Percentiles rank a stretch among this genome's conserved stretches.
These are phyloP conservation scores for Crithidia expoeki DNA, from an alignment of 208 protist species.

Conservation along the genomic window DNA sequence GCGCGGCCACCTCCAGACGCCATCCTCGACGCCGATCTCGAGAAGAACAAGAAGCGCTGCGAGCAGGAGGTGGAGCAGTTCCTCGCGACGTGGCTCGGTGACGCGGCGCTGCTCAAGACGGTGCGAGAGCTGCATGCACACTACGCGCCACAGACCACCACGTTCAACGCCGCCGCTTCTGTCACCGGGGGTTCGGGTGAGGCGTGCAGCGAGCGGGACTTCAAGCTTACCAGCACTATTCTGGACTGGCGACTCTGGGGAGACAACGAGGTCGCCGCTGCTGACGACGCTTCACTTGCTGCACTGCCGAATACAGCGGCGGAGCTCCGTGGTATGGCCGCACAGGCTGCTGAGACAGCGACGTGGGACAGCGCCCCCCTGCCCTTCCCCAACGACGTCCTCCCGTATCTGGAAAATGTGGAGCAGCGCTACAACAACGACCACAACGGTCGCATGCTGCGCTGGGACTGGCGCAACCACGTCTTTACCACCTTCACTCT, in stretches of 20 bases:
- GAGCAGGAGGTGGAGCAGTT: slow-evolving; percentile 44
- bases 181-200: neutral
- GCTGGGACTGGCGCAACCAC: slow-evolving; percentile 36
- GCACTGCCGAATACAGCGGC: slow-evolving; percentile 5
- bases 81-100: slow-evolving; percentile 30
- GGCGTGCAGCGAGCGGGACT: slow-evolving; percentile 1
- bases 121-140: slow-evolving; percentile 21
- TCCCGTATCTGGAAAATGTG: slow-evolving; percentile 22
- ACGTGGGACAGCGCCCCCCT: slow-evolving; percentile 16
- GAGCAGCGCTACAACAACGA: slow-evolving; percentile 22
- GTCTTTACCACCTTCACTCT: slow-evolving; percentile 36
- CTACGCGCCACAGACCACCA: slow-evolving; percentile 15
- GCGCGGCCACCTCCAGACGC: slow-evolving; percentile 16
- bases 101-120: slow-evolving; percentile 19
- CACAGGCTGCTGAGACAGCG: neutral
- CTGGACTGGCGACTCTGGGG: slow-evolving; percentile 43
- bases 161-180: slow-evolving; percentile 5
- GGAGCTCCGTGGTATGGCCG: slow-evolving; percentile 8
- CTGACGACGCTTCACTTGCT: neutral
- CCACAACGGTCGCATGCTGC: slow-evolving; percentile 21
- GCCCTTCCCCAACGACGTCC: slow-evolving; percentile 38
- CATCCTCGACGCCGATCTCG: slow-evolving; percentile 30
- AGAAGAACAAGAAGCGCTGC: slow-evolving; percentile 27
- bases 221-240: slow-evolving; percentile 30
- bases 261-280: slow-evolving; percentile 9